These are phyloP conservation scores for Chondrus crispus DNA, from an alignment of 23 red algal genomes.

Conservation along the genomic window DNA sequence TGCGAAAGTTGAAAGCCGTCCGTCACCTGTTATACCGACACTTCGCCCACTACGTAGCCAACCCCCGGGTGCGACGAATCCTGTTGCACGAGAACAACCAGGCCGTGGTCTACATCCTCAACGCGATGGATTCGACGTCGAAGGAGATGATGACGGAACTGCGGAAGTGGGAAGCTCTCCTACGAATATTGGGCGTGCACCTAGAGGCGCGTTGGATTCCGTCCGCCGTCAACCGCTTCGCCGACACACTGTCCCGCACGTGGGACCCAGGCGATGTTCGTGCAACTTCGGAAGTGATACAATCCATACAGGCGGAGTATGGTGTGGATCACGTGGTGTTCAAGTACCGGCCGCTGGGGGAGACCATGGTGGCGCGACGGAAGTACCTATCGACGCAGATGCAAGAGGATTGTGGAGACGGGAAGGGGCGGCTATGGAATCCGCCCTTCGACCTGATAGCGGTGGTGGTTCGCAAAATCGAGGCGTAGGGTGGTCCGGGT, in stretches of 20 bases:
- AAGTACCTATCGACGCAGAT: not conserved
- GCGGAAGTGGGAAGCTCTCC: not conserved
- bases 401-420: not conserved
- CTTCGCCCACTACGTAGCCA: not conserved
- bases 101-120: not conserved
- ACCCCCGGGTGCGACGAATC: not conserved
- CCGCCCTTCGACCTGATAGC: conserved; percentile 6
- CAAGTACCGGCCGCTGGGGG: too few relatives aligned
- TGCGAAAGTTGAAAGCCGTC: not conserved
- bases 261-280: not conserved
- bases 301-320: too few relatives aligned
- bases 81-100: not conserved
- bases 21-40: not conserved
- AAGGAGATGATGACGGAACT: not conserved
- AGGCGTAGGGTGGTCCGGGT: not conserved
- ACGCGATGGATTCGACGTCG: not conserved
- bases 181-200: not conserved
- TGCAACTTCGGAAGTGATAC: too few relatives aligned
- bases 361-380: too few relatives aligned
- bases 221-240: not conserved
- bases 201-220: not conserved
- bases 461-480: not conserved
- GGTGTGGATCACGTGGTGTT: too few relatives aligned
- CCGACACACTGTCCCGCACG: not conserved
- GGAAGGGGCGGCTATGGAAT: not conserved